Evolutionary conservation across 1,284 basidiomycete genomes (phyloP).

Genomic region (Rhodofomes roseus): DNA sequence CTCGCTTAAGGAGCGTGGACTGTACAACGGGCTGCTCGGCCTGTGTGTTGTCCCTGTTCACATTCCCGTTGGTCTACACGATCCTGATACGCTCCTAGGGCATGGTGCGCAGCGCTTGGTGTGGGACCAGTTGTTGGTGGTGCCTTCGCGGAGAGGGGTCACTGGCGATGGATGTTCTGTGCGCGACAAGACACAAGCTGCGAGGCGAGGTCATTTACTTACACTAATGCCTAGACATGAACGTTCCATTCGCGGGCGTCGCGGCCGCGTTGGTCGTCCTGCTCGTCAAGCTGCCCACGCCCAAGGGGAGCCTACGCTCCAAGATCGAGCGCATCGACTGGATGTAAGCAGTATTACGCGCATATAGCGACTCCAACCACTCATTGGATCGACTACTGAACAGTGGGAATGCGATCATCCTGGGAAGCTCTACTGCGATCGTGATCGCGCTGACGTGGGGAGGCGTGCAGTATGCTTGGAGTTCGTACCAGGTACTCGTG

Average conservation of each 20-base stretch:
- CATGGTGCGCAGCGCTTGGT: no score
- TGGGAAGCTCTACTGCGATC: conserved; percentile 27
- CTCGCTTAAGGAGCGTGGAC: no score
- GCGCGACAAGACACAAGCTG: no score
- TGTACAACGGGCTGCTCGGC: no score
- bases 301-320: conserved; percentile 19
- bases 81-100: no score
- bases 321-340: conserved; percentile 34
- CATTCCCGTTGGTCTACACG: no score
- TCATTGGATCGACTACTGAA: not conserved
- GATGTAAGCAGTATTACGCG: no score
- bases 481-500: conserved; percentile 35
- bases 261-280: conserved; percentile 10
- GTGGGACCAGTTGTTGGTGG: conserved; percentile 11
- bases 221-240: conserved; percentile 7
- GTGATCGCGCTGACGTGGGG: conserved; percentile 39
- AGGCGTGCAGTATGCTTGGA: conserved; percentile 37
- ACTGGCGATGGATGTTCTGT: conserved; percentile 23
- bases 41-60: no score
- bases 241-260: conserved; percentile 17
- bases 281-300: conserved; percentile 22
- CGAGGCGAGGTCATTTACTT: no score
- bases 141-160: conserved; percentile 7
- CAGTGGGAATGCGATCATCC: conserved; percentile 38
- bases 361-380: not conserved